Conservation (phyloP, 768 basidiomycete species). For the Lentinula aciculospora region DNA sequence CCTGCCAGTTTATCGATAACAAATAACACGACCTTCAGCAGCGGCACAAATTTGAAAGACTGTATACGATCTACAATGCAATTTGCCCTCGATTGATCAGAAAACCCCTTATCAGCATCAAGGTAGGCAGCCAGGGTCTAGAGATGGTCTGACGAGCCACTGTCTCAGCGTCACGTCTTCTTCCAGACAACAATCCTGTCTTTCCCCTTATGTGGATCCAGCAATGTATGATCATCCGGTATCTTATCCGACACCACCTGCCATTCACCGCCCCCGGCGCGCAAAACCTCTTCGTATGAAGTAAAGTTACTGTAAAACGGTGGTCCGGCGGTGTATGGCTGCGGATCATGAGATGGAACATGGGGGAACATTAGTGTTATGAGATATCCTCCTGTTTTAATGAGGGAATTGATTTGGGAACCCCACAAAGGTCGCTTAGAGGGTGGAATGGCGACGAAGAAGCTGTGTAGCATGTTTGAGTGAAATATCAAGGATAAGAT, state of each 20-base stretch:
- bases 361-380: constrained; percentile 59
- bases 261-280: constrained; percentile 29
- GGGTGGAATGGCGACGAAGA: constrained; percentile 71
- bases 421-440: constrained; percentile 50
- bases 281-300: constrained; percentile 48
- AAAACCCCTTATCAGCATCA: no score
- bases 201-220: constrained; percentile 26
- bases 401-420: constrained; percentile 43
- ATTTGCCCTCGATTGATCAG: no score
- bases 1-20: no score
- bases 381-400: constrained; percentile 59
- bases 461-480: constrained; percentile 28
- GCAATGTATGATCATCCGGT: constrained; percentile 30
- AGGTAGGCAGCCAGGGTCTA: no score
- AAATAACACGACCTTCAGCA: no score
- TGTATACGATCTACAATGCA: no score
- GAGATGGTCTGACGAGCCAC: no score
- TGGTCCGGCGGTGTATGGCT: constrained; percentile 41
- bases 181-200: no score
- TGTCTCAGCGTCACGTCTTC: no score
- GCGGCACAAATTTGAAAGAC: no score
- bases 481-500: background rate
- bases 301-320: constrained; percentile 57
- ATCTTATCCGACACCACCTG: constrained; percentile 47
- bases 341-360: constrained; percentile 23